phyloP scores from a whole-genome alignment of 2,329 filamentous ascomycete genomes.

The Fusarium clavum region DNA sequence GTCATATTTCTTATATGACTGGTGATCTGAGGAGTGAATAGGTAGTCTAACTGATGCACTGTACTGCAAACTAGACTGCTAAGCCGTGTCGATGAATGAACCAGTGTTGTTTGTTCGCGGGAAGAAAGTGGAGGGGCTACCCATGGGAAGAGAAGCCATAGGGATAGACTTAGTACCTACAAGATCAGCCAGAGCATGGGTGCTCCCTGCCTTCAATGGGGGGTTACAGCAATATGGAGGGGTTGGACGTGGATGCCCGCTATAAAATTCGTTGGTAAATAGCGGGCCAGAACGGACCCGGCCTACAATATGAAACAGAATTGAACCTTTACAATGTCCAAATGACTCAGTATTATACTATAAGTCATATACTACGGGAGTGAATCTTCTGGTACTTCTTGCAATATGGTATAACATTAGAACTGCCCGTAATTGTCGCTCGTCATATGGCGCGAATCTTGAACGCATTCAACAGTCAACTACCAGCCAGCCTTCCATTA shows the following conservation, averaged over 20 bases:
- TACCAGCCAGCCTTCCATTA: not conserved
- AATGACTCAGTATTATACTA: not conserved
- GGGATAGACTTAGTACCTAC: not conserved
- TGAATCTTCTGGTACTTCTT: not conserved
- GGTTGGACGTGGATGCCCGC: conserved; percentile 13
- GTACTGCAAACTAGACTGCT: not conserved
- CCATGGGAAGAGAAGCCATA: conserved; percentile 19
- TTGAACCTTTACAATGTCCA: not conserved
- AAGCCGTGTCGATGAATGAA: conserved; percentile 5
- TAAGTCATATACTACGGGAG: not conserved
- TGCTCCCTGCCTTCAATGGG: conserved; percentile 22
- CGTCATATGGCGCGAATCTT: not conserved
- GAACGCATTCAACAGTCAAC: not conserved
- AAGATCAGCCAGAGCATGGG: conserved; percentile 24
- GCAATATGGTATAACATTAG: not conserved
- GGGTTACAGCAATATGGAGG: conserved; percentile 24
- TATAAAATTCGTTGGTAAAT: conserved; percentile 11
- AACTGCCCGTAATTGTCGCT: not conserved
- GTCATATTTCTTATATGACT: conserved; percentile 33
- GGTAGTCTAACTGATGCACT: not conserved
- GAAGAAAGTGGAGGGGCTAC: conserved; percentile 31
- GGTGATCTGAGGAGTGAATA: not conserved
- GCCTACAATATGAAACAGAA: not conserved
- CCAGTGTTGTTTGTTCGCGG: conserved; percentile 21
- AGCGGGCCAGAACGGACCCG: not conserved